A percentile compares a stretch with the other conserved stretches of the same genome.
Conservation (phyloP, 202 grass and related monocot genomes). For the Hordeum pubiflorum region DNA sequence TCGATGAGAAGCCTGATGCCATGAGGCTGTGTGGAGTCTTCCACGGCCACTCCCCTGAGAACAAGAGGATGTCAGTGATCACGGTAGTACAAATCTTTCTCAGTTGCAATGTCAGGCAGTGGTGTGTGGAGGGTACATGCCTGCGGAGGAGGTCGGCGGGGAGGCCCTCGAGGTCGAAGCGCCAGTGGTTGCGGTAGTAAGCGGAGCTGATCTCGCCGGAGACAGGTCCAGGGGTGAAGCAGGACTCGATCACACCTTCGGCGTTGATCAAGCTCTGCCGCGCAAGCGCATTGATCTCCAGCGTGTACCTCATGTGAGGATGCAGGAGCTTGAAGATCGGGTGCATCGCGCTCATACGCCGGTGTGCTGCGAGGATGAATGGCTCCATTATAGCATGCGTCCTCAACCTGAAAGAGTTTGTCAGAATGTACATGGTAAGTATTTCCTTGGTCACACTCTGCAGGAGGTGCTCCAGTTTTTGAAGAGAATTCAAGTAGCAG, state of each 20-base stretch:
- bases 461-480: neutral
- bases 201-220: conserved; percentile 70
- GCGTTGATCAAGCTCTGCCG: conserved; percentile 95
- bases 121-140: conserved; percentile 8
- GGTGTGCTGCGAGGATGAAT: conserved; percentile 84
- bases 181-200: conserved; percentile 71
- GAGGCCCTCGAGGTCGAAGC: conserved; percentile 78
- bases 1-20: conserved; percentile 74
- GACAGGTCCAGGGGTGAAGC: conserved; percentile 82
- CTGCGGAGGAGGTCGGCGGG: conserved; percentile 86
- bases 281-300: conserved; percentile 93
- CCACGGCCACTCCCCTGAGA: conserved; percentile 73
- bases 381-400: conserved; percentile 90
- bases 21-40: conserved; percentile 60
- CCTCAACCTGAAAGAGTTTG: conserved; percentile 58
- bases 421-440: neutral
- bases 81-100: neutral
- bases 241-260: conserved; percentile 86
- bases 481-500: neutral
- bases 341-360: conserved; percentile 80
- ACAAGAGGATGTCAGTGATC: neutral
- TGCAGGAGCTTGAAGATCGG: conserved; percentile 90
- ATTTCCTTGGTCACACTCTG: neutral
- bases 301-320: conserved; percentile 92
- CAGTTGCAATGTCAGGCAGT: neutral